Conservation (phyloP, 106 monocot species). For the Dioscorea dumetorum region DNA sequence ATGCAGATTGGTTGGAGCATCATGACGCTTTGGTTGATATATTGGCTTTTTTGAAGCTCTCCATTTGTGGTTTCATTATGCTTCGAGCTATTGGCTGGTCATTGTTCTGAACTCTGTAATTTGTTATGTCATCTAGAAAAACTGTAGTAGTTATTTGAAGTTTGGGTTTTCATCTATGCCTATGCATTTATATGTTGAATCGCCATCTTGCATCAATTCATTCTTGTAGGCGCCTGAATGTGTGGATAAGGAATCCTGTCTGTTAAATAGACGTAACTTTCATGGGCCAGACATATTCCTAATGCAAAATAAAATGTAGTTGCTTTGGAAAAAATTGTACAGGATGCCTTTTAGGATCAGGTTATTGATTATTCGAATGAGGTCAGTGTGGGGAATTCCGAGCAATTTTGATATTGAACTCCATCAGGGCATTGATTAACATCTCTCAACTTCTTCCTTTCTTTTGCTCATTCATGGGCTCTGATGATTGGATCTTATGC, state of each 20-base stretch:
- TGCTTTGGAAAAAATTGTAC: constrained; percentile 21
- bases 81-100: no score
- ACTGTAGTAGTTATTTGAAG: no score
- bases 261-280: constrained; percentile 3
- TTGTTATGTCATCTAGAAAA: no score
- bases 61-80: no score
- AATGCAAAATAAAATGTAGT: constrained; percentile 23
- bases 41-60: no score
- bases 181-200: no score
- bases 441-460: neutral
- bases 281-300: neutral
- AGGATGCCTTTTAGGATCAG: constrained; percentile 16
- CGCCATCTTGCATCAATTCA: neutral
- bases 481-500: neutral
- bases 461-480: neutral
- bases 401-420: neutral
- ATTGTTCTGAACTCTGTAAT: no score
- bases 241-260: neutral
- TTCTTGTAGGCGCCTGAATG: constrained; percentile 1
- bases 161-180: no score
- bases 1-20: no score
- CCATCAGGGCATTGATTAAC: neutral
- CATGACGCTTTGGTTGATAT: no score
- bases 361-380: neutral
- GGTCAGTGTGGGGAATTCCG: neutral